phyloP scores from a whole-genome alignment of 345 rosid genomes.

The Iberis pinnata region DNA sequence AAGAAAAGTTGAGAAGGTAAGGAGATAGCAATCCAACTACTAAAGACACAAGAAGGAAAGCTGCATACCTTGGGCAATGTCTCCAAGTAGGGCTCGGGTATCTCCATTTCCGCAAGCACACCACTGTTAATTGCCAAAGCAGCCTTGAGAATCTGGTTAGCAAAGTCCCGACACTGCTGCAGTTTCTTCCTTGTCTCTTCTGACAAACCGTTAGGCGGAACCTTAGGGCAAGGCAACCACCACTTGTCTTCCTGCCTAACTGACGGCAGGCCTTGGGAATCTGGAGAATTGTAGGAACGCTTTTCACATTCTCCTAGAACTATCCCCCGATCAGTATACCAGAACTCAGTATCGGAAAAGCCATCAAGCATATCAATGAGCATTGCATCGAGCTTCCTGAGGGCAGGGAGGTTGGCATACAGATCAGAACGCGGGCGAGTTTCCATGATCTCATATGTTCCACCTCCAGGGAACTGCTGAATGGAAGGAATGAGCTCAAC shows the following conservation, averaged over 20 bases:
- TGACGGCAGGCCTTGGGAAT: conserved; percentile 51
- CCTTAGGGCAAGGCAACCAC: conserved; percentile 61
- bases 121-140: conserved; percentile 93
- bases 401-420: conserved; percentile 85
- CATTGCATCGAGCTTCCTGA: conserved; percentile 95
- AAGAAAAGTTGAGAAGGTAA: background rate
- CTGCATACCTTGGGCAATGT: conserved; percentile 72
- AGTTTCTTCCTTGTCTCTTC: conserved; percentile 68
- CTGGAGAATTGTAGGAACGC: conserved; percentile 39
- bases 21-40: background rate
- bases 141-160: conserved; percentile 91
- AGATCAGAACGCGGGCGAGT: conserved; percentile 83
- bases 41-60: background rate
- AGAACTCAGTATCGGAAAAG: conserved; percentile 65
- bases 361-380: conserved; percentile 69
- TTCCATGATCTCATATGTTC: conserved; percentile 87
- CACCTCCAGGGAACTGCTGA: conserved; percentile 89
- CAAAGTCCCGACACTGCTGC: conserved; percentile 81
- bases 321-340: conserved; percentile 90
- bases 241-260: conserved; percentile 82
- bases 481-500: conserved; percentile 94
- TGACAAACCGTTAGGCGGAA: conserved; percentile 68
- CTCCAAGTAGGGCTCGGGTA: conserved; percentile 79
- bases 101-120: conserved; percentile 88
- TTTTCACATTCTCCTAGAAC: conserved; percentile 50